Percentiles rank a stretch among this genome's conserved stretches.
Evolutionary conservation across 768 basidiomycete genomes (phyloP).

Genomic region (Sporobolomyces roseus): DNA sequence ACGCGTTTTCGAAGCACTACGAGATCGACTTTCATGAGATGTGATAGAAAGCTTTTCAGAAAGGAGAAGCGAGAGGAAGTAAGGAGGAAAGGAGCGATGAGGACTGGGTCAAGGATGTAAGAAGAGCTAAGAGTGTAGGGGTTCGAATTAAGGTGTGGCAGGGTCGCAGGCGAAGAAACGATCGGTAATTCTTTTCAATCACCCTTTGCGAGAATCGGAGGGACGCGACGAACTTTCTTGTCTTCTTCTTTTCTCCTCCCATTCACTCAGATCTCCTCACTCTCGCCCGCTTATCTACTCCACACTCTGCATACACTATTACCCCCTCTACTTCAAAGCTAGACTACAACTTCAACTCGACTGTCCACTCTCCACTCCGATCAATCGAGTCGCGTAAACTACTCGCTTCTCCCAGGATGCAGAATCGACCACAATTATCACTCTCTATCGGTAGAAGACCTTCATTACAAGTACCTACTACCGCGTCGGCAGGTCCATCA

Average conservation of each 20-base stretch:
- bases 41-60: too few relatives aligned
- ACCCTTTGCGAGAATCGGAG: too few relatives aligned
- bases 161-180: too few relatives aligned
- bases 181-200: too few relatives aligned
- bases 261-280: neutral
- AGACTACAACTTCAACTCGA: too few relatives aligned
- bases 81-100: too few relatives aligned
- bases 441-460: constrained; percentile 8
- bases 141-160: too few relatives aligned
- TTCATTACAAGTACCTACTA: constrained; percentile 5
- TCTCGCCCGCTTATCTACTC: neutral
- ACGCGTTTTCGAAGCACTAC: too few relatives aligned
- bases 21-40: neutral
- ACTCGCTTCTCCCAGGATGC: constrained; percentile 11
- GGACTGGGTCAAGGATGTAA: too few relatives aligned
- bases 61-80: neutral
- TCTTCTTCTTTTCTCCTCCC: neutral
- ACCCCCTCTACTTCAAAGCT: neutral
- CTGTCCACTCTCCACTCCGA: neutral
- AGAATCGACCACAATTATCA: constrained; percentile 14
- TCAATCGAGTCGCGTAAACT: neutral
- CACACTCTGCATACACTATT: neutral
- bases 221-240: neutral
- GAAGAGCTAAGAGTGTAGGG: too few relatives aligned
- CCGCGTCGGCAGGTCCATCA: neutral